Base-by-base conservation (phyloP, 805 yeast genomes). In the Candida nemodendra region DNA sequence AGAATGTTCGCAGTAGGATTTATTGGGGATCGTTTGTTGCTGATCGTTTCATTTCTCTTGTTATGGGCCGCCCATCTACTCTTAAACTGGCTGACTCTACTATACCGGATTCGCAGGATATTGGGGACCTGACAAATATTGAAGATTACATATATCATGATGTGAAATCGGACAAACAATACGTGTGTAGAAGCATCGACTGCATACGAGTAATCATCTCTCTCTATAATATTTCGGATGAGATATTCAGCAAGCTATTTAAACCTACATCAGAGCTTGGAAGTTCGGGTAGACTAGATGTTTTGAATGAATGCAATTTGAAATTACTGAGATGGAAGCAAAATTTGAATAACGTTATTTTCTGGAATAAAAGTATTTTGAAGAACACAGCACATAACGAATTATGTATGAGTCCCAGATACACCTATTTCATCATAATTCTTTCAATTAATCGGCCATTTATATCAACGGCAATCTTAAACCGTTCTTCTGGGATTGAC, bases 11-110 rank as follows among this genome's bases (percentile, higher is more conserved):
- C 44, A 69, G 77, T 30, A 65, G 84, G 39, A 75, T 79, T 9
- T 79, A 75, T 53, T 79, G 84, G 84, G 84, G 84, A 2, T 70
- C 79, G 34, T 77, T 71, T 52, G 64, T 78, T 40, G 82, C 81
- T 2, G 84, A 79, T 53, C 81, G 78, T 51, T 76, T 77, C 48
- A 76, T 78, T 27, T 73, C 80, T 50, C 59, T 79, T 32, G 63
- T 78, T 30, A 57, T 79, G 39, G 84, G 84, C 1, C 58, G 83
- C 34, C 79, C 81, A 0, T 72, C 81, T 0, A 62, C 77, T 1
- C 56, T 79, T 35, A 76, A 76, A 50, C 62, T 73, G 32, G 68
- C 73, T 36, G 81, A 78, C 46, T 74, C 82, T 0, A 69, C 81
- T 0, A 74, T 78, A 11, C 77, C 80, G 0, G 81, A 74, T 42